Evolutionary conservation across 306 rosid genomes (phyloP), one percentile per base, ranked within the genome.

Genomic region (Citrullus mucosospermus): DNA sequence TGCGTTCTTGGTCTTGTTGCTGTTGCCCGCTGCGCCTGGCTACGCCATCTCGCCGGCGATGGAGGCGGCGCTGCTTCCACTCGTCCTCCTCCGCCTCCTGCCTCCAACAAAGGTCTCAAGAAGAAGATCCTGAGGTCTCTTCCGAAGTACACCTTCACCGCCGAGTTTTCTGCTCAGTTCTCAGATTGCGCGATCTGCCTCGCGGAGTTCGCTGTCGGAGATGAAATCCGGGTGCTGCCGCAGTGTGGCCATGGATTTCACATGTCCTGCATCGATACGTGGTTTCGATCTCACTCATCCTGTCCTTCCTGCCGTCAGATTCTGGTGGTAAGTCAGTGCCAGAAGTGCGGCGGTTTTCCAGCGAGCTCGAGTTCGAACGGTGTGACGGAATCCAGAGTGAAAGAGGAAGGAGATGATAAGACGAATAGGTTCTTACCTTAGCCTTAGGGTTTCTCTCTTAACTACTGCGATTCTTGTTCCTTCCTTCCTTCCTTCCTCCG

Each of bases 301-400:
- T 90, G 97, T 60, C 96, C 92, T 0, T 89, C 93, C 6, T 93
- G 96, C 88, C 94, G 96, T 75, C 93, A 89, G 89, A 84, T 91
- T 83, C 85, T 91, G 53, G 90, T 65, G 44, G 82, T 79, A 15
- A 51, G 87, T 6, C 78, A 85, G 73, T 92, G 97, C 82, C 83
- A 88, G 41, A 92, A 87, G 89, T 90, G 96, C 80, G 94, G 91
- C 17, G 92, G 91, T 9, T 75, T 87, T 22, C 88, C 93, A 6
- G 85, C 85, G 2, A 82, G 80, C 80, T 80, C 92, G 1, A 83
- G 82, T 81, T 50, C 76, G 34, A 22, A 53, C 55, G 50, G 86
- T 63, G 80, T 55, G n/a, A 48, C 78, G 11, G 90, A 89, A 41
- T 78, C 82, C 20, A 82, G 87, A 82, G 46, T 86, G 30, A 91